A percentile compares a stretch with the other conserved stretches of the same genome.
These are phyloP conservation scores for Tolypocladium paradoxum DNA, from an alignment of 2,329 filamentous ascomycete species.

Conservation along the genomic window DNA sequence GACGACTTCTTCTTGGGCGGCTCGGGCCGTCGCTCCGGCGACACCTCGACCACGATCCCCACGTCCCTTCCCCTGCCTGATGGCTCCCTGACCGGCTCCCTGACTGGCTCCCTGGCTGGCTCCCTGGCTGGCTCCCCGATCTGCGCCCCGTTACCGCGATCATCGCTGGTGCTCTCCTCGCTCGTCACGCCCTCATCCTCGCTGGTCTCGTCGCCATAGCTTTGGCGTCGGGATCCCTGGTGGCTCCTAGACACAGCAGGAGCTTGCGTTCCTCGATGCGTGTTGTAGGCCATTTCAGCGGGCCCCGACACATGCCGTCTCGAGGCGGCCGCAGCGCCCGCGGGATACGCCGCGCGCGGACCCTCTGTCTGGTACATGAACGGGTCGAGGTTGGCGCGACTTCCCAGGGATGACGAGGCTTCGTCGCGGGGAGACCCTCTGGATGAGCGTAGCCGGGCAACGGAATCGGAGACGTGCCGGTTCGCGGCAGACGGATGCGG, in stretches of 20 bases:
- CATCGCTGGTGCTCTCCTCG: slow-evolving; percentile 26
- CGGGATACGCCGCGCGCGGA: slow-evolving; percentile 24
- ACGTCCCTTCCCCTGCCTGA: slow-evolving; percentile 17
- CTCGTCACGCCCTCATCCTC: slow-evolving; percentile 23
- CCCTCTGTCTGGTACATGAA: slow-evolving; percentile 43
- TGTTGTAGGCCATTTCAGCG: slow-evolving; percentile 14
- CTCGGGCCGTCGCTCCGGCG: slow-evolving; percentile 18
- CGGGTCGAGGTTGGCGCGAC: slow-evolving; percentile 27
- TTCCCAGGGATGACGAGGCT: slow-evolving; percentile 15
- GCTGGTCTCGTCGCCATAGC: slow-evolving; percentile 21
- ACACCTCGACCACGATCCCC: slow-evolving; percentile 28
- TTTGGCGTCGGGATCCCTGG: slow-evolving; percentile 17
- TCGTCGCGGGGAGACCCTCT: slow-evolving; percentile 22
- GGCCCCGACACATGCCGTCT: slow-evolving; percentile 27
- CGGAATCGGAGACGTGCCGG: slow-evolving; percentile 35
- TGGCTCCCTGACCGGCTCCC: slow-evolving; percentile 20
- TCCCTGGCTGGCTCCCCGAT: slow-evolving; percentile 12
- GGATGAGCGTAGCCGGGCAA: slow-evolving; percentile 20
- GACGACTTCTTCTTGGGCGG: slow-evolving; percentile 27
- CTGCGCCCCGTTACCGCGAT: slow-evolving; percentile 23
- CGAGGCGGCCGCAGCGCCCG: slow-evolving; percentile 19
- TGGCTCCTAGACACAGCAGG: slow-evolving; percentile 21
- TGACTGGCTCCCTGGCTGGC: slow-evolving; percentile 2
- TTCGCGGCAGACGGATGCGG: slow-evolving; percentile 18
- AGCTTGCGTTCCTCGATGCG: slow-evolving; percentile 14